Conservation (phyloP, 116 monocot genomes). For the Posidonia oceanica region DNA sequence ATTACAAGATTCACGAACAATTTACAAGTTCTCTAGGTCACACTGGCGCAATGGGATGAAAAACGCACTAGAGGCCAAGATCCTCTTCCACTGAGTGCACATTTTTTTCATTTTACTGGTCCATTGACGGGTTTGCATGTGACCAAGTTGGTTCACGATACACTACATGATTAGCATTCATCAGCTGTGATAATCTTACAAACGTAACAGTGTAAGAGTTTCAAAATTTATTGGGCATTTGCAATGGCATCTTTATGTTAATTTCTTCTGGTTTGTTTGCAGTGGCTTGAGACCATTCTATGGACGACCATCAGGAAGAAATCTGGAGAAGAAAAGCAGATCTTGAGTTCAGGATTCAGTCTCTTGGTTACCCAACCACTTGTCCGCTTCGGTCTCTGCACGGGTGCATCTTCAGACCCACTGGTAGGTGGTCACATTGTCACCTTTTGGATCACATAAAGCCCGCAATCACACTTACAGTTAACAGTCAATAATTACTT, state of each 20-base stretch:
- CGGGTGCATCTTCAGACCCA: slow-evolving; percentile 74
- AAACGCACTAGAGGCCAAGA: too few species aligned
- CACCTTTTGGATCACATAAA: neutral
- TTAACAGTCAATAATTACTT: neutral
- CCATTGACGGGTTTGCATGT: too few species aligned
- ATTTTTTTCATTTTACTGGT: too few species aligned
- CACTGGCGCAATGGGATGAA: too few species aligned
- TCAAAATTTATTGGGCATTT: too few species aligned
- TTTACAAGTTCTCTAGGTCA: too few species aligned
- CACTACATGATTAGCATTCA: neutral
- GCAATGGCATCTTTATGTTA: neutral
- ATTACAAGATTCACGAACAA: too few species aligned
- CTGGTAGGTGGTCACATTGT: slow-evolving; percentile 23
- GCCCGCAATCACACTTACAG: too few species aligned
- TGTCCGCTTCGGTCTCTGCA: slow-evolving; percentile 50
- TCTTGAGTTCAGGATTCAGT: slow-evolving; percentile 31
- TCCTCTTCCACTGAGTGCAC: too few species aligned
- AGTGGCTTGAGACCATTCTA: slow-evolving; percentile 80
- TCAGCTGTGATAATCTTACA: neutral
- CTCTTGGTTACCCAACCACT: slow-evolving; percentile 35
- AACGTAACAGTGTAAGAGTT: neutral
- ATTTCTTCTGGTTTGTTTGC: slow-evolving; percentile 1
- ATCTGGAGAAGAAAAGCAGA: slow-evolving; percentile 49
- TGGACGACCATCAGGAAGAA: slow-evolving; percentile 68
- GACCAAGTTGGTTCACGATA: neutral